phyloP scores from a whole-genome alignment of 129 eudicot genomes.

The Daucus carota region DNA sequence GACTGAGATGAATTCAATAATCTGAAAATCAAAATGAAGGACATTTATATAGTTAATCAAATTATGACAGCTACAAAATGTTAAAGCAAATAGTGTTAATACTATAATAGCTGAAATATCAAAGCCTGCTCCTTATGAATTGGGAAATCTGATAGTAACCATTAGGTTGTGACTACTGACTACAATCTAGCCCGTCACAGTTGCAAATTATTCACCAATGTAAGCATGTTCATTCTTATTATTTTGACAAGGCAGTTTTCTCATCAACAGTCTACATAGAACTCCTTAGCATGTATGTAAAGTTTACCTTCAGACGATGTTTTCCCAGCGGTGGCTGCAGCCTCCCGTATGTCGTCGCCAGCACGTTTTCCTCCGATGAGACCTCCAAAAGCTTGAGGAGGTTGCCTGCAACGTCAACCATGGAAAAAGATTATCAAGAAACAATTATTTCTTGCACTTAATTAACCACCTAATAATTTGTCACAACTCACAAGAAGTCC shows the following conservation, averaged over 20 bases:
- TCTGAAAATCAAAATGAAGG: conserved; percentile 33
- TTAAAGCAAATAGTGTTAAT: background rate
- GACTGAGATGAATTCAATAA: conserved; percentile 89
- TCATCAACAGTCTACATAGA: background rate
- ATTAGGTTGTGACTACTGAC: background rate
- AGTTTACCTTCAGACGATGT: conserved; percentile 76
- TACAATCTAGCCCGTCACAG: no score
- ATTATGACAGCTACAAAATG: background rate
- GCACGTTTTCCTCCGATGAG: conserved; percentile 47
- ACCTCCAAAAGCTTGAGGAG: conserved; percentile 74
- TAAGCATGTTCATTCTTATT: background rate
- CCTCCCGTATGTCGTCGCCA: conserved; percentile 82
- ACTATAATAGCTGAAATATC: background rate
- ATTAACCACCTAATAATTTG: background rate
- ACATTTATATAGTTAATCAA: background rate
- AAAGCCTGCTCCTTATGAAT: background rate
- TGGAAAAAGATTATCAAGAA: background rate
- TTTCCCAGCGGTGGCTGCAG: conserved; percentile 97
- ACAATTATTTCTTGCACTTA: background rate
- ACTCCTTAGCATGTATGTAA: conserved; percentile 2
- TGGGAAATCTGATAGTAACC: background rate
- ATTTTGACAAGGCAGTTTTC: background rate
- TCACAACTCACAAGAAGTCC: background rate
- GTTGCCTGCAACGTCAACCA: conserved; percentile 40
- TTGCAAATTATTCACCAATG: background rate